These are phyloP conservation scores for Podila epigama DNA, from an alignment of 192 early-diverging fungal species.

Conservation along the genomic window DNA sequence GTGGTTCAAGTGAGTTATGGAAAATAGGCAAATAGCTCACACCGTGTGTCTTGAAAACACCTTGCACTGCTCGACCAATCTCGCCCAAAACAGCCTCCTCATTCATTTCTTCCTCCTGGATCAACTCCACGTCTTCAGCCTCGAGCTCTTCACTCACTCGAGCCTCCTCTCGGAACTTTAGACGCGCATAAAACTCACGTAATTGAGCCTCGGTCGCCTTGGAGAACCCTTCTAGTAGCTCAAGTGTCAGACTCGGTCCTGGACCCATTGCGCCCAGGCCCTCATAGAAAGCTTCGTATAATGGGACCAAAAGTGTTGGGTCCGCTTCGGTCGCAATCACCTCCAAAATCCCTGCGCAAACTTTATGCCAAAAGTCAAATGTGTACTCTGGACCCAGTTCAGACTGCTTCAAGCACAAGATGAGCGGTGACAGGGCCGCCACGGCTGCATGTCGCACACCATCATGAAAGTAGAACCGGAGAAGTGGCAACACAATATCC, in stretches of 20 bases:
- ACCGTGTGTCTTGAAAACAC: conserved; percentile 79
- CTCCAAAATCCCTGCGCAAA: conserved; percentile 80
- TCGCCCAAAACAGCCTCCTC: conserved; percentile 87
- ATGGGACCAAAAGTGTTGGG: conserved; percentile 75
- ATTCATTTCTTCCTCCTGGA: conserved; percentile 81
- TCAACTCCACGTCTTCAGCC: conserved; percentile 90
- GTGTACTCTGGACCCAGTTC: conserved; percentile 60
- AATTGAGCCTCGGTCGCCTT: conserved; percentile 73
- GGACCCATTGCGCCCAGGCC: conserved; percentile 69
- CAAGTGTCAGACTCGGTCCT: conserved; percentile 65
- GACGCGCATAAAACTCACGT: conserved; percentile 78
- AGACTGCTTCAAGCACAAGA: conserved; percentile 67
- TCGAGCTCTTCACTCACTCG: conserved; percentile 85
- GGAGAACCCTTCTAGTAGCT: conserved; percentile 76
- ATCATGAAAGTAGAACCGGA: conserved; percentile 99
- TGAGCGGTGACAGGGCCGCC: conserved; percentile 79
- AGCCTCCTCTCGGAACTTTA: conserved; percentile 76
- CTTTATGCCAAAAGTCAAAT: conserved; percentile 72
- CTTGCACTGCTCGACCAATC: conserved; percentile 82
- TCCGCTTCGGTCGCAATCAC: conserved; percentile 85
- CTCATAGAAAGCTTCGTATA: conserved; percentile 82
- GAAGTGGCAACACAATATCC: conserved; percentile 86
- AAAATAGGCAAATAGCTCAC: conserved; percentile 81
- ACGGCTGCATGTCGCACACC: conserved; percentile 93
- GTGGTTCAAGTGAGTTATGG: conserved; percentile 74